Evolutionary conservation across 177 flowering plant species (phyloP).

Genomic region (Telopea speciosissima): DNA sequence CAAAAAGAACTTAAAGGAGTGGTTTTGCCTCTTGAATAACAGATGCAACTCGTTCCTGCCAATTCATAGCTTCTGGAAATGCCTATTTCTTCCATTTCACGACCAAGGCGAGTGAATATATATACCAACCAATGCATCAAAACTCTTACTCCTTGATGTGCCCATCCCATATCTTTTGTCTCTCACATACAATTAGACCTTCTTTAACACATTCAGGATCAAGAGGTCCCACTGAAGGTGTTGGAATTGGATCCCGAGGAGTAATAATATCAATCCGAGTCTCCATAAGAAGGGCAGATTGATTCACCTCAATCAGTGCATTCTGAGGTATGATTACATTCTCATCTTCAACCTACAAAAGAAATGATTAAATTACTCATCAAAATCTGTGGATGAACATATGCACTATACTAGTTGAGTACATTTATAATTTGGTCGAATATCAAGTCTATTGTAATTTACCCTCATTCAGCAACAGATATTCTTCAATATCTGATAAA

Average conservation of each 20-base stretch:
- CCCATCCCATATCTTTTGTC: constrained; percentile 71
- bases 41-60: constrained; percentile 65
- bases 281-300: constrained; percentile 98
- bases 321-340: constrained; percentile 77
- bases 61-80: constrained; percentile 51
- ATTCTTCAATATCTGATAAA: neutral
- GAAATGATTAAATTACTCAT: neutral
- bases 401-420: neutral
- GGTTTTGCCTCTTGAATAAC: constrained; percentile 85
- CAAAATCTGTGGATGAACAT: neutral
- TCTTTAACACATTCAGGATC: constrained; percentile 69
- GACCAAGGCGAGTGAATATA: constrained; percentile 83
- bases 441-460: neutral
- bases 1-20: too few relatives aligned
- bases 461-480: neutral
- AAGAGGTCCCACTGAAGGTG: constrained; percentile 75
- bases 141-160: constrained; percentile 79
- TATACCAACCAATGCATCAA: constrained; percentile 92
- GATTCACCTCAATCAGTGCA: constrained; percentile 86
- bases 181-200: constrained; percentile 85
- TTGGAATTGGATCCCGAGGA: constrained; percentile 77
- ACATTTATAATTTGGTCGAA: too few relatives aligned
- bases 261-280: constrained; percentile 93
- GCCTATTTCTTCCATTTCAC: constrained; percentile 82
- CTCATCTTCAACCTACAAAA: constrained; percentile 79